Evolutionary conservation across 371 early-diverging fungal species (phyloP).

Genomic region (Rhizopus stolonifer): DNA sequence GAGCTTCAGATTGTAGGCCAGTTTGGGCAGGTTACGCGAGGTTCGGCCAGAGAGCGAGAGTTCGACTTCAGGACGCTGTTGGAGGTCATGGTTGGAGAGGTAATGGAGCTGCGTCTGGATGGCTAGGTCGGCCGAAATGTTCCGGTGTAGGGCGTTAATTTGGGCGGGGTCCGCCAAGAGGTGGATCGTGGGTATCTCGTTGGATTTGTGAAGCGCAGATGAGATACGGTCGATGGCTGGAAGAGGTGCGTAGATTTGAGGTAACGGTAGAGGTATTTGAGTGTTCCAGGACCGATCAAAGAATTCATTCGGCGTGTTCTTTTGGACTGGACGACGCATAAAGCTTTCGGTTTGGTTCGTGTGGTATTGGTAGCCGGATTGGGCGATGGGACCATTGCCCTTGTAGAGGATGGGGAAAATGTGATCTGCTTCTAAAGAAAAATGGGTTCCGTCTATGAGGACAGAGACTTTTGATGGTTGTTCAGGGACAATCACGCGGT

Average conservation of each 20-base stretch:
- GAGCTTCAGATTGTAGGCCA: constrained; percentile 28
- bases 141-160: constrained; percentile 12
- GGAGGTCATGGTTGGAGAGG: constrained; percentile 11
- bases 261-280: constrained; percentile 2
- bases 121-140: background rate
- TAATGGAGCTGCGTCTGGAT: constrained; percentile 19
- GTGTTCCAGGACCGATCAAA: constrained; percentile 30
- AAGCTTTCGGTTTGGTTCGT: constrained; percentile 8
- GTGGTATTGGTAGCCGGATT: constrained; percentile 17
- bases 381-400: constrained; percentile 25
- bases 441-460: too few relatives aligned
- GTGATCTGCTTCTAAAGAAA: background rate
- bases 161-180: constrained; percentile 10
- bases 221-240: constrained; percentile 13
- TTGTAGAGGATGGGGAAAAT: background rate
- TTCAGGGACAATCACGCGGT: too few relatives aligned
- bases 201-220: constrained; percentile 19
- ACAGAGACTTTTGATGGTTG: too few relatives aligned
- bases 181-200: constrained; percentile 26
- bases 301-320: constrained; percentile 19
- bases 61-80: constrained; percentile 4
- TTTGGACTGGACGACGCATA: constrained; percentile 4
- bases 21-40: constrained; percentile 26
- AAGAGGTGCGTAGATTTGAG: constrained; percentile 12
- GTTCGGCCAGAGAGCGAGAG: constrained; percentile 31